Conservation (phyloP, 192 early-diverging fungal genomes). For the Coemansia sp. region DNA sequence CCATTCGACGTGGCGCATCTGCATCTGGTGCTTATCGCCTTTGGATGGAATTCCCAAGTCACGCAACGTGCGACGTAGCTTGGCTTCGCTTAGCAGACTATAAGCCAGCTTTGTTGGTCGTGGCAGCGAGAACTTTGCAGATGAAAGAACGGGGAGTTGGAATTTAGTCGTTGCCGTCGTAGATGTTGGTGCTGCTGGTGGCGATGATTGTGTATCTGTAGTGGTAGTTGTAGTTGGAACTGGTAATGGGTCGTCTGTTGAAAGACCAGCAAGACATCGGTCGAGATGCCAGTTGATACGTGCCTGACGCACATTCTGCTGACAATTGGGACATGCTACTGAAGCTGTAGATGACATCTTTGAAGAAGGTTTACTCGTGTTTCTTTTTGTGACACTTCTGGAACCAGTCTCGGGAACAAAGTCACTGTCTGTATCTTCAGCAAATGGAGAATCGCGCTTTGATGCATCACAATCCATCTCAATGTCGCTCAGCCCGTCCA, state of each 20-base stretch:
- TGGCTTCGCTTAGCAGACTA: constrained; percentile 45
- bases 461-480: neutral
- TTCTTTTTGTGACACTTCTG: neutral
- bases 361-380: neutral
- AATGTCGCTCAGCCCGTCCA: constrained; percentile 7
- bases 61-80: constrained; percentile 45
- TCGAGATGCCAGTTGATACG: constrained; percentile 51
- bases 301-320: constrained; percentile 18
- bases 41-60: constrained; percentile 47
- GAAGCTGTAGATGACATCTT: neutral
- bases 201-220: neutral
- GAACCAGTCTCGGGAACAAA: constrained; percentile 14
- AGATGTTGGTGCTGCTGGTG: neutral
- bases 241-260: constrained; percentile 3
- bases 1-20: constrained; percentile 49
- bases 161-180: constrained; percentile 2
- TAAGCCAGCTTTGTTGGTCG: constrained; percentile 52
- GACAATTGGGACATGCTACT: constrained; percentile 47
- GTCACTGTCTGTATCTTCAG: constrained; percentile 33
- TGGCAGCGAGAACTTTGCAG: constrained; percentile 23
- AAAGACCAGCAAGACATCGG: constrained; percentile 29
- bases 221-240: neutral
- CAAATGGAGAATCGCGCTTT: too few relatives aligned
- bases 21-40: constrained; percentile 51
- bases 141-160: constrained; percentile 1